Conservation (phyloP, 2,329 filamentous ascomycete genomes). For the Xylariaceae sp. region DNA sequence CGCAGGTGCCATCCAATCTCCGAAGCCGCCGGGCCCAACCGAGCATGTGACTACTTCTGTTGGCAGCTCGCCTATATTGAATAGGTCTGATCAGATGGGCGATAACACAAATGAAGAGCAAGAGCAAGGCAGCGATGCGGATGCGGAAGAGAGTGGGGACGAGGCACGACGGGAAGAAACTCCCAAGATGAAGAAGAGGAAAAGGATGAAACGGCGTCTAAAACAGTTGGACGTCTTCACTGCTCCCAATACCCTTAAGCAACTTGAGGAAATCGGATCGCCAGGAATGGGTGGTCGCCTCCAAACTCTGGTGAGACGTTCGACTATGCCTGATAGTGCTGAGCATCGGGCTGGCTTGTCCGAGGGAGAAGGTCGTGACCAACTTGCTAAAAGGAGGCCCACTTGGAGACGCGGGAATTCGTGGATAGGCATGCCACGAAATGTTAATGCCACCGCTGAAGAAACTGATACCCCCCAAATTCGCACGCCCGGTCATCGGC, state of each 20-base stretch:
- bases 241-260: conserved; percentile 61
- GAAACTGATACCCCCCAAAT: conserved; percentile 51
- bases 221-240: conserved; percentile 55
- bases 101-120: conserved; percentile 51
- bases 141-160: conserved; percentile 82
- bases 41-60: conserved; percentile 39
- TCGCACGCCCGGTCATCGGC: conserved; percentile 58
- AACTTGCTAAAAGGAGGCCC: conserved; percentile 47
- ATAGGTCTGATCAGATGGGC: conserved; percentile 41
- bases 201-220: conserved; percentile 55
- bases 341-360: conserved; percentile 63
- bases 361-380: conserved; percentile 69
- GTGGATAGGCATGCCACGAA: conserved; percentile 51
- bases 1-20: conserved; percentile 44
- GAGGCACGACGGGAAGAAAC: conserved; percentile 53
- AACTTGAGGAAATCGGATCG: conserved; percentile 40
- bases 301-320: conserved; percentile 57
- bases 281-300: conserved; percentile 43
- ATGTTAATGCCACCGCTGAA: conserved; percentile 47
- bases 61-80: conserved; percentile 45
- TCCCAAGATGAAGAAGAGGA: conserved; percentile 57
- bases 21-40: conserved; percentile 37
- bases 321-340: conserved; percentile 59
- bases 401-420: conserved; percentile 58
- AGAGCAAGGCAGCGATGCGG: conserved; percentile 66